Percentiles rank a stretch among this genome's conserved stretches.
phyloP scores from a whole-genome alignment of 768 basidiomycete genomes.

The Tricholoma matsutake region DNA sequence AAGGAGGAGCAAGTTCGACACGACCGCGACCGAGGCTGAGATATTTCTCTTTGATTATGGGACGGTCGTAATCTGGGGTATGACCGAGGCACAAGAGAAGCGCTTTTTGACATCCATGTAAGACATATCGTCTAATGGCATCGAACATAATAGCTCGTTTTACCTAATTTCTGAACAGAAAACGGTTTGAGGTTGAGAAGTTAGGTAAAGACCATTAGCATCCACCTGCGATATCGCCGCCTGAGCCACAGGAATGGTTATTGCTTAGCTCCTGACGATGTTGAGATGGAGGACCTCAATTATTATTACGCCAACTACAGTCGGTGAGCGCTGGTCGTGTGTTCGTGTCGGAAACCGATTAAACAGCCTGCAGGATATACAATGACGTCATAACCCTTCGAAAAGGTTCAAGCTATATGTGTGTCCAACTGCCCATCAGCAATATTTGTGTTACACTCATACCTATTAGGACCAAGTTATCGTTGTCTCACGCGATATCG shows the following conservation, averaged over 20 bases:
- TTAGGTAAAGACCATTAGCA: conserved; percentile 48
- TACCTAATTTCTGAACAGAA: conserved; percentile 44
- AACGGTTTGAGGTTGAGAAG: conserved; percentile 91
- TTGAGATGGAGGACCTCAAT: conserved; percentile 97
- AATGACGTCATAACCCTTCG: conserved; percentile 96
- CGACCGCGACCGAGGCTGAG: conserved; percentile 70
- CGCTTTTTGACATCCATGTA: conserved; percentile 89
- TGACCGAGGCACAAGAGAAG: conserved; percentile 91
- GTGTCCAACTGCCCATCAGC: conserved; percentile 26
- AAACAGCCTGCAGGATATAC: conserved; percentile 61
- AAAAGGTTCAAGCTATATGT: conserved; percentile 96
- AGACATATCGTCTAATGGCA: conserved; percentile 26
- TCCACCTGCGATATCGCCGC: background rate
- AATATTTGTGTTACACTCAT: background rate
- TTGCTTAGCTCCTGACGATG: conserved; percentile 68
- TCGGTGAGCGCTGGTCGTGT: conserved; percentile 47
- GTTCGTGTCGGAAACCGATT: conserved; percentile 3
- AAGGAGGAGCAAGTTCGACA: conserved; percentile 66
- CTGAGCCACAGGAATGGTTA: background rate
- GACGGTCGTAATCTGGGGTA: conserved; percentile 96
- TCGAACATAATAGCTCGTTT: background rate
- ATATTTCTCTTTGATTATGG: conserved; percentile 94
- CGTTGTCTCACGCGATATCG: conserved; percentile 89
- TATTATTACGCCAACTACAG: conserved; percentile 98
- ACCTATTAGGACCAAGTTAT: conserved; percentile 82